Conservation (phyloP, 2,329 filamentous ascomycete species). For the Curvularia lunata region DNA sequence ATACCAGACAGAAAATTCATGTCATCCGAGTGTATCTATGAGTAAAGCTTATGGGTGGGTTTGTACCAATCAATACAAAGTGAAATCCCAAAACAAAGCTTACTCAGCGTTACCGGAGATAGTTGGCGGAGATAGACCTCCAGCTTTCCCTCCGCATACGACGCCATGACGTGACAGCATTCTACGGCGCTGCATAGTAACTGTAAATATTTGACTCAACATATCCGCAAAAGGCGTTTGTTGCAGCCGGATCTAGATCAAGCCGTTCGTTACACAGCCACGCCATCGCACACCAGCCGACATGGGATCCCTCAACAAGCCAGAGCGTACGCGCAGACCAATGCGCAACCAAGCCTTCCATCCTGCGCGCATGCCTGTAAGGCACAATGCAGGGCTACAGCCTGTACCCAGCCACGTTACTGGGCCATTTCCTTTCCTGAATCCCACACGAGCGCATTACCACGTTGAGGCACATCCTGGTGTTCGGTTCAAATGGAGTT, state of each 20-base stretch:
- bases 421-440: constrained; percentile 57
- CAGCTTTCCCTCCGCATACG: not conserved
- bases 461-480: constrained; percentile 36
- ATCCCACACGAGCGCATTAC: constrained; percentile 52
- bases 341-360: constrained; percentile 40
- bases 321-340: not conserved
- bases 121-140: not conserved
- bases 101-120: constrained; percentile 6
- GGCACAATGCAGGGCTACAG: constrained; percentile 24
- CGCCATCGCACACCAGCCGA: not conserved
- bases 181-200: not conserved
- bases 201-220: not conserved
- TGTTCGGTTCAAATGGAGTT: constrained; percentile 49
- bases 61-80: not conserved
- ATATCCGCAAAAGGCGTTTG: not conserved
- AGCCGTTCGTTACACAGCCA: not conserved
- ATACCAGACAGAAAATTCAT: not conserved
- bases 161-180: constrained; percentile 5
- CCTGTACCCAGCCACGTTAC: constrained; percentile 31
- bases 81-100: not conserved
- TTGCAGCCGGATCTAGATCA: not conserved
- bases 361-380: constrained; percentile 35
- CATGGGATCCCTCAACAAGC: constrained; percentile 1
- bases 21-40: not conserved
- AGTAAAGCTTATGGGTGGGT: not conserved